Conservation (phyloP, 2,329 filamentous ascomycete genomes). For the Colletotrichum liriopes region DNA sequence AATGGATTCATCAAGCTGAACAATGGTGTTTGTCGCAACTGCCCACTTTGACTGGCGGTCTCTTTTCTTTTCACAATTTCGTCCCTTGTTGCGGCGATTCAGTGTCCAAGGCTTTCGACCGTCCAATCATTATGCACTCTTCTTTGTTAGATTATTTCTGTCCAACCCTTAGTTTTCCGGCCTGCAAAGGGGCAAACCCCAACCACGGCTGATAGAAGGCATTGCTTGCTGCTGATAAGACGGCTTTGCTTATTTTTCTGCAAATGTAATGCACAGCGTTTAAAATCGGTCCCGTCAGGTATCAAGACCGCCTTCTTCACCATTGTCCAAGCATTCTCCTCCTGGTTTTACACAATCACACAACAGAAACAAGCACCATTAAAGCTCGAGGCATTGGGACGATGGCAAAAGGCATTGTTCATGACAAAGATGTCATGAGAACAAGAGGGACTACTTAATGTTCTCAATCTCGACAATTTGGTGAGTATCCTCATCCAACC, state of each 20-base stretch:
- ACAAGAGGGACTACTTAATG: not conserved
- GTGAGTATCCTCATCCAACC: not conserved
- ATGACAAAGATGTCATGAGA: not conserved
- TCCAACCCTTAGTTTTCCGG: not conserved
- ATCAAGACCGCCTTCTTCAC: not conserved
- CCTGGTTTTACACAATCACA: not conserved
- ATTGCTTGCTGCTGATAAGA: too few relatives aligned
- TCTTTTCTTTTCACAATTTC: not conserved
- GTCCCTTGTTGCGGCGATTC: not conserved
- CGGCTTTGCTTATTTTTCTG: too few relatives aligned
- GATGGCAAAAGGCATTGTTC: slow-evolving; percentile 28
- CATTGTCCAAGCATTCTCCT: not conserved
- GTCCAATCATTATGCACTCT: not conserved
- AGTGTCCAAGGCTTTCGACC: not conserved
- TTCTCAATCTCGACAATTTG: not conserved
- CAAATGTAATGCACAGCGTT: not conserved
- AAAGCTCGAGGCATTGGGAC: not conserved
- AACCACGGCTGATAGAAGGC: too few relatives aligned
- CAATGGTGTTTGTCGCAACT: not conserved
- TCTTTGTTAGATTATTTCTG: not conserved
- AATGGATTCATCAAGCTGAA: not conserved
- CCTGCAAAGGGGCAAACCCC: too few relatives aligned
- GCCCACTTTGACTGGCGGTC: not conserved
- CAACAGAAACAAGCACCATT: not conserved
- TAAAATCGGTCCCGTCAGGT: not conserved